Base-by-base conservation (phyloP, 176 grass and related monocot species). In the Dendrocalamus sinicus region DNA sequence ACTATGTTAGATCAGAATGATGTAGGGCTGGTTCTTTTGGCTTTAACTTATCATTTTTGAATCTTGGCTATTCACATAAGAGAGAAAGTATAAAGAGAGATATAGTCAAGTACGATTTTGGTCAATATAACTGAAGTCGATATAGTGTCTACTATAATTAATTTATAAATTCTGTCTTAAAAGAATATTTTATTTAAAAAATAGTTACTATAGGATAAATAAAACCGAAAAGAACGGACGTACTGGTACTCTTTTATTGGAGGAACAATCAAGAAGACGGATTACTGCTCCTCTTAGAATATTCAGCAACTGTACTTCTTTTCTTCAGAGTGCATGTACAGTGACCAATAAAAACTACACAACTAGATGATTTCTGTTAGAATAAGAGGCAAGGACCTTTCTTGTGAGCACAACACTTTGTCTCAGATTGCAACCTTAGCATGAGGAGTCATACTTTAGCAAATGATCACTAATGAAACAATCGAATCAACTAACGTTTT, bases 91-190 rank as follows among this genome's bases (percentile, higher is more conserved):
- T 35, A 35, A 4, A 4, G 2, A 35, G 32, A 4, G 32, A 0
- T 4, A 35, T 1, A 35, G 32, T 35, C 32, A 0, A 35, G 32
- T 35, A 4, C 3, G 32, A 35, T 35, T 35, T 35, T 35, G 3
- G 3, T 0, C 0, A 2, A 4, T 35, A 35, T 35, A 35, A 35
- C 0, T 35, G 32, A 35, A 35, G 32, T 35, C 3, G 0, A 2
- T 35, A 35, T 35, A 35, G 0, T 35, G 32, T 35, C 3, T 35
- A 35, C 0, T 35, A 35, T 0, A 35, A 35, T 35, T 35, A 35
- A 35, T 3, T 35, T 35, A 4, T 35, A 35, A 35, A 35, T 35
- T 4, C 0, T 35, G 0, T 4, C 2, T 35, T 35, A 35, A 35
- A 35, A 35, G 2, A 35, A 35, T 35, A 32, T 32, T 32, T 32